These are phyloP conservation scores for Daldinia grandis DNA, from an alignment of 495 filamentous ascomycete species.

Conservation along the genomic window DNA sequence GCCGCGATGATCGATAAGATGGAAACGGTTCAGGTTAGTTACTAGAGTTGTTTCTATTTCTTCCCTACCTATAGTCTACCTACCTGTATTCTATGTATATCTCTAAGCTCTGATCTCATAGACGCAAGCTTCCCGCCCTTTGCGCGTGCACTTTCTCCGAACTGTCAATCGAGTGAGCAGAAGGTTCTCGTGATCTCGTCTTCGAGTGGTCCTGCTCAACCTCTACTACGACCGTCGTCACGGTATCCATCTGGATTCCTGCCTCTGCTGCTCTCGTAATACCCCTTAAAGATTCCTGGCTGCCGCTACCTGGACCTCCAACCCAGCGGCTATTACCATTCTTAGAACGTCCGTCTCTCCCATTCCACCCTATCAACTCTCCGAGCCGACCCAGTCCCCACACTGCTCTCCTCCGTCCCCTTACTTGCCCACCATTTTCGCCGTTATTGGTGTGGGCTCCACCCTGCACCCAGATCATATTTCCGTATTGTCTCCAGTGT, in stretches of 20 bases:
- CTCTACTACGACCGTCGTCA: constrained; percentile 54
- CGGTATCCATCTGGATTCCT: constrained; percentile 56
- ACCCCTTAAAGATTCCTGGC: constrained; percentile 47
- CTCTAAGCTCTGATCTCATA: neutral
- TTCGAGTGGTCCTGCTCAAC: constrained; percentile 22
- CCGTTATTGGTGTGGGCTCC: constrained; percentile 16
- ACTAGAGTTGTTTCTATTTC: neutral
- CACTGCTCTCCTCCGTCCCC: constrained; percentile 30
- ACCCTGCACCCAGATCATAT: constrained; percentile 57
- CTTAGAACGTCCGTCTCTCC: constrained; percentile 27
- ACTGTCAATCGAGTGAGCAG: constrained; percentile 32
- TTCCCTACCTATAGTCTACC: no score
- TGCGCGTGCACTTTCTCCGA: constrained; percentile 20
- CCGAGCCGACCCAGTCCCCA: constrained; percentile 12
- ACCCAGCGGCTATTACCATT: constrained; percentile 23
- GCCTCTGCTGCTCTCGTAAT: constrained; percentile 40
- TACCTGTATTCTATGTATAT: neutral
- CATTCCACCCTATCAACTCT: constrained; percentile 6
- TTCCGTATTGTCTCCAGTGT: constrained; percentile 49
- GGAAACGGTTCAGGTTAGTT: no score
- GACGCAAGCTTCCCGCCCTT: constrained; percentile 21
- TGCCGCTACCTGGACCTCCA: constrained; percentile 37
- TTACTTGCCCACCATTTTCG: constrained; percentile 30
- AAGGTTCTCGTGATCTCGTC: constrained; percentile 32
- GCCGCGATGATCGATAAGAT: no score